phyloP scores from a whole-genome alignment of 2,329 filamentous ascomycete genomes.

The Colletotrichum nymphaeae region DNA sequence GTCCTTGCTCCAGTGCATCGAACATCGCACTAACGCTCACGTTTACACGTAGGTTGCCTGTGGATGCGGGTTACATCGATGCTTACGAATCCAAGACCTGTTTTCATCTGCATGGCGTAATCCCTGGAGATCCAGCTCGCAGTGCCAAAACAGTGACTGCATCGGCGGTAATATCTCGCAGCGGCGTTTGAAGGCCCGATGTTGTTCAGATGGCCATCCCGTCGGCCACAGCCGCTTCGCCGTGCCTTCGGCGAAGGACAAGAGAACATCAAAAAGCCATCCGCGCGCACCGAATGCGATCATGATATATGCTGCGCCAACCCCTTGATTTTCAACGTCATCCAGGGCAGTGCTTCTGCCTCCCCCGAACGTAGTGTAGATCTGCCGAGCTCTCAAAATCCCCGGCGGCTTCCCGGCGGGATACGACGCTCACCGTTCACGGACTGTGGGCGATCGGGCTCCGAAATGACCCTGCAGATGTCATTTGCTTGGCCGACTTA shows the following conservation, averaged over 20 bases:
- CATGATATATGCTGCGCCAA: background rate
- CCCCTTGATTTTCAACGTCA: background rate
- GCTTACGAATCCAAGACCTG: background rate
- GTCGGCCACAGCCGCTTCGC: background rate
- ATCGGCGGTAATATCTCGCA: background rate
- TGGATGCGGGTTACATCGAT: background rate
- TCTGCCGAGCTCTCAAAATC: background rate
- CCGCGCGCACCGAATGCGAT: background rate
- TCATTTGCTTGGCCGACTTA: constrained; percentile 9
- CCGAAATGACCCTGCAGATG: background rate
- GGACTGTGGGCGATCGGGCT: background rate
- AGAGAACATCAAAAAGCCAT: background rate
- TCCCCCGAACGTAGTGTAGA: background rate
- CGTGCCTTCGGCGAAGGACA: background rate
- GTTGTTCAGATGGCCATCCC: background rate
- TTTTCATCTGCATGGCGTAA: background rate
- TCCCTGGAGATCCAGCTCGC: background rate
- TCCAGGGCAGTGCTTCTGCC: background rate
- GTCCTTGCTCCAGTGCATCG: too few relatives aligned
- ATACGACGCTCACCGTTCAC: background rate
- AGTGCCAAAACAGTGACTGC: background rate
- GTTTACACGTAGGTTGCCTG: background rate
- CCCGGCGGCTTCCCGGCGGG: background rate
- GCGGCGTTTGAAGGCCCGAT: background rate
- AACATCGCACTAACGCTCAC: too few relatives aligned